These are phyloP conservation scores for Cytospora piceae DNA, from an alignment of 2,329 filamentous ascomycete species.

Conservation along the genomic window DNA sequence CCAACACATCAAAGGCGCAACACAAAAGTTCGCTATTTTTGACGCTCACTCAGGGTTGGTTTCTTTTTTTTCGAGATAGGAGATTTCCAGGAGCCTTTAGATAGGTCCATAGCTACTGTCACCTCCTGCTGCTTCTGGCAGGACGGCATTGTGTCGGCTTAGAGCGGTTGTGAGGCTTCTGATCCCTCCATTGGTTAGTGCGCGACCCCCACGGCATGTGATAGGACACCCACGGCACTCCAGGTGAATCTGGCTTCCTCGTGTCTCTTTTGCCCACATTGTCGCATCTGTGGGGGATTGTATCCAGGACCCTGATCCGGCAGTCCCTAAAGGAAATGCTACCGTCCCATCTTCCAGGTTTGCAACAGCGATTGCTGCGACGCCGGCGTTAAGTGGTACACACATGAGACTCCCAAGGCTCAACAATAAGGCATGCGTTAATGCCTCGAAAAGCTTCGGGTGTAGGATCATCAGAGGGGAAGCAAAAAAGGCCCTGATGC, in stretches of 20 bases:
- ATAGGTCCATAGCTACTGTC: not conserved
- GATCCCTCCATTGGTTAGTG: not conserved
- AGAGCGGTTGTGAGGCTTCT: not conserved
- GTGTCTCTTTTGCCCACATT: not conserved
- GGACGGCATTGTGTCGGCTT: not conserved
- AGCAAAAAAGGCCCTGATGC: not conserved
- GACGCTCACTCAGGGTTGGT: not conserved
- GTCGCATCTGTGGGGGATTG: not conserved
- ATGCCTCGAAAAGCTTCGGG: not conserved
- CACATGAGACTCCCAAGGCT: not conserved
- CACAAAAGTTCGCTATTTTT: not conserved
- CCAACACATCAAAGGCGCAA: not conserved
- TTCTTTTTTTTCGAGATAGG: not conserved
- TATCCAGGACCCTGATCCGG: not conserved
- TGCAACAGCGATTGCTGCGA: not conserved
- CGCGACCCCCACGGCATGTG: not conserved
- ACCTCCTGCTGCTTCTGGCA: conserved; percentile 2
- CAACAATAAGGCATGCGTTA: not conserved
- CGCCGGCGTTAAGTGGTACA: not conserved
- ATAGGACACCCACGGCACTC: not conserved
- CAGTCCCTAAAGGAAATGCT: not conserved
- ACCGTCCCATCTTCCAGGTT: not conserved
- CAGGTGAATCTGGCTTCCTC: not conserved
- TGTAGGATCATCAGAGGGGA: not conserved
- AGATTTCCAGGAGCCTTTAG: not conserved